These are phyloP conservation scores for Ustulina deusta DNA, from an alignment of 2,329 filamentous ascomycete genomes.

Conservation along the genomic window DNA sequence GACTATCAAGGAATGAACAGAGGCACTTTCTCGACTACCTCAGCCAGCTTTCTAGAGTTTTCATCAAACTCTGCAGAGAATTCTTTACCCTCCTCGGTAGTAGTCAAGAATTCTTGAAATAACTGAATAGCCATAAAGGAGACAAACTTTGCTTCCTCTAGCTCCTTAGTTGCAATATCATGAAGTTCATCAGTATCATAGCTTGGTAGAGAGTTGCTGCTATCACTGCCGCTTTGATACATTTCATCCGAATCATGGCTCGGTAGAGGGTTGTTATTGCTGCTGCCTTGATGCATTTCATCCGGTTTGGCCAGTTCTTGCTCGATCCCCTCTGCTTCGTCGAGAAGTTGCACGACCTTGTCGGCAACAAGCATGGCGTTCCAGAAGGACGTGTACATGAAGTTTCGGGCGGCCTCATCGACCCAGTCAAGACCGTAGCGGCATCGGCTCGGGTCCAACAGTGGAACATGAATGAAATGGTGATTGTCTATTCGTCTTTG, in stretches of 20 bases:
- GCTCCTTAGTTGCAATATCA: not conserved
- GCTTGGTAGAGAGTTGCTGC: not conserved
- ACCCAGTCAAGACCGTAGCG: constrained; percentile 5
- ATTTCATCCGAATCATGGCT: too few relatives aligned
- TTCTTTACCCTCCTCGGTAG: not conserved
- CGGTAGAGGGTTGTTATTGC: not conserved
- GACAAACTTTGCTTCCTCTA: not conserved
- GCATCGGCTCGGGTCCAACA: constrained; percentile 17
- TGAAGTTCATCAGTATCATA: not conserved
- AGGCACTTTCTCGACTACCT: not conserved
- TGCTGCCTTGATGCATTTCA: not conserved
- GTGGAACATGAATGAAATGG: constrained; percentile 20
- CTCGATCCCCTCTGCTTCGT: not conserved
- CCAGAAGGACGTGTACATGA: constrained; percentile 27
- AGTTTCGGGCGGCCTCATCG: not conserved
- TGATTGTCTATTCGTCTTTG: not conserved
- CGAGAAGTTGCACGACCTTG: constrained; percentile 9
- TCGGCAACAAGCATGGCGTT: constrained; percentile 15
- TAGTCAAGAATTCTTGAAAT: not conserved
- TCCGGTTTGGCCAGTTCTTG: not conserved
- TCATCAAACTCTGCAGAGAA: not conserved
- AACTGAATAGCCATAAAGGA: not conserved
- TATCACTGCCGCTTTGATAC: too few relatives aligned
- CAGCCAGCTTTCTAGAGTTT: not conserved
- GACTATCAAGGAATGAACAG: constrained; percentile 13